A percentile compares a stretch with the other conserved stretches of the same genome.
Evolutionary conservation across 2,329 filamentous ascomycete genomes (phyloP).

Genomic region (Dothiorella sarmentorum): DNA sequence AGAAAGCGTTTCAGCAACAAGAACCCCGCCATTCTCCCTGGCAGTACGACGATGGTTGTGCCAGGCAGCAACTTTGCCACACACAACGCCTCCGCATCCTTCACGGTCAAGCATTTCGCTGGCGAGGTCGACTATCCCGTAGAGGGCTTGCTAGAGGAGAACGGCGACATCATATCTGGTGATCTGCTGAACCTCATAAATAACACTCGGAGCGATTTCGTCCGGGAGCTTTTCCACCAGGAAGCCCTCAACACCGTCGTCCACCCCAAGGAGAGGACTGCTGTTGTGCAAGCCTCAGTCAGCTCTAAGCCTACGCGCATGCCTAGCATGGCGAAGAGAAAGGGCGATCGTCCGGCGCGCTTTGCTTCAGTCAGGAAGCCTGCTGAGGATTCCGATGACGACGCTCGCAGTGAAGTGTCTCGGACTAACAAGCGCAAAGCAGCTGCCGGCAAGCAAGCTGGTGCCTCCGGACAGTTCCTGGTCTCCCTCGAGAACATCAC

Average conservation of each 20-base stretch:
- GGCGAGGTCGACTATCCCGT: constrained; percentile 94
- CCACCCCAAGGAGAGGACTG: constrained; percentile 85
- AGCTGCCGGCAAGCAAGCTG: constrained; percentile 61
- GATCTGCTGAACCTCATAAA: constrained; percentile 94
- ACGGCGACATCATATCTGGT: constrained; percentile 91
- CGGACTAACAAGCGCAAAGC: constrained; percentile 38
- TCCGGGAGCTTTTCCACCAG: constrained; percentile 90
- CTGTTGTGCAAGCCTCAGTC: constrained; percentile 93
- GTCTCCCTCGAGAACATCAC: constrained; percentile 86
- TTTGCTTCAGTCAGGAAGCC: constrained; percentile 40
- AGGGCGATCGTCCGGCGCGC: constrained; percentile 55
- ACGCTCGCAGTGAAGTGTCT: constrained; percentile 43
- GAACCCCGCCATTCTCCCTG: constrained; percentile 82
- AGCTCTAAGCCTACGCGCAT: constrained; percentile 91
- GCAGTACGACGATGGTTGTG: constrained; percentile 68
- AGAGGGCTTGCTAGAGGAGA: constrained; percentile 85
- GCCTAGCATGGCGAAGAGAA: constrained; percentile 86
- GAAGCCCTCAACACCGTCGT: constrained; percentile 87
- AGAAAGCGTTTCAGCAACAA: constrained; percentile 92
- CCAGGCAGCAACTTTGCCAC: constrained; percentile 89
- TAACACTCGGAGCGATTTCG: constrained; percentile 81
- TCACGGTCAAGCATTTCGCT: constrained; percentile 92
- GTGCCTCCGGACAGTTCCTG: constrained; percentile 89
- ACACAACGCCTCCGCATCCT: constrained; percentile 73
- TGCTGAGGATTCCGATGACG: constrained; percentile 45